Evolutionary conservation across 441 rosid species (phyloP).

Genomic region (Jatropha podagrica): DNA sequence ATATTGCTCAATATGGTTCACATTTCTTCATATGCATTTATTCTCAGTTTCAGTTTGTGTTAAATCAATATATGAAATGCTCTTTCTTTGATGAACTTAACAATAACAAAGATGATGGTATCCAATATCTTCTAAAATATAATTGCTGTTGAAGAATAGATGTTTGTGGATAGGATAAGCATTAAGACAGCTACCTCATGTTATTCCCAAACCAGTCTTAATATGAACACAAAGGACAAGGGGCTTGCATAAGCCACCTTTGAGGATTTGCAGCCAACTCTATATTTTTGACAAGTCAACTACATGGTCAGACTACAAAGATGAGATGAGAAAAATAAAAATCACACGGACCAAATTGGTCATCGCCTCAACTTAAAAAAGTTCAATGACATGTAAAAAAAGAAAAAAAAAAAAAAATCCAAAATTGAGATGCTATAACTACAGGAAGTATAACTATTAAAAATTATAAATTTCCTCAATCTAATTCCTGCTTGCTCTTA

Average conservation of each 20-base stretch:
- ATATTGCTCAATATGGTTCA: too few relatives aligned
- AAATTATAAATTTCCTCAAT: slow-evolving; percentile 29
- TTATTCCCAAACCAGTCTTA: neutral
- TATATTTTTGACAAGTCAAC: neutral
- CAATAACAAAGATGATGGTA: too few relatives aligned
- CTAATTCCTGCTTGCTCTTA: slow-evolving; percentile 69
- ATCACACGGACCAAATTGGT: slow-evolving; percentile 21
- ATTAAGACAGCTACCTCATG: too few relatives aligned
- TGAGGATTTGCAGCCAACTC: neutral
- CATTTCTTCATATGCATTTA: too few relatives aligned
- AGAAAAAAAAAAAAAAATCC: neutral
- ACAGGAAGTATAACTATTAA: slow-evolving; percentile 17
- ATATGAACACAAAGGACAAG: neutral
- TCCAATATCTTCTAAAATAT: too few relatives aligned
- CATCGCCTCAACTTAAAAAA: slow-evolving; percentile 32
- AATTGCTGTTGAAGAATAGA: too few relatives aligned
- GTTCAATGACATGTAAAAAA: slow-evolving; percentile 9
- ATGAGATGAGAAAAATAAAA: neutral
- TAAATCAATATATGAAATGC: too few relatives aligned
- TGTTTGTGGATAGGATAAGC: too few relatives aligned
- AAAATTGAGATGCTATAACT: slow-evolving; percentile 33
- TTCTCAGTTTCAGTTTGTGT: too few relatives aligned
- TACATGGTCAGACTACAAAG: neutral
- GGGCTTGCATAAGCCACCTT: neutral
- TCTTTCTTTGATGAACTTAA: too few relatives aligned